Conservation (phyloP, 257 asterid genomes). For the Solanum peruvianum region DNA sequence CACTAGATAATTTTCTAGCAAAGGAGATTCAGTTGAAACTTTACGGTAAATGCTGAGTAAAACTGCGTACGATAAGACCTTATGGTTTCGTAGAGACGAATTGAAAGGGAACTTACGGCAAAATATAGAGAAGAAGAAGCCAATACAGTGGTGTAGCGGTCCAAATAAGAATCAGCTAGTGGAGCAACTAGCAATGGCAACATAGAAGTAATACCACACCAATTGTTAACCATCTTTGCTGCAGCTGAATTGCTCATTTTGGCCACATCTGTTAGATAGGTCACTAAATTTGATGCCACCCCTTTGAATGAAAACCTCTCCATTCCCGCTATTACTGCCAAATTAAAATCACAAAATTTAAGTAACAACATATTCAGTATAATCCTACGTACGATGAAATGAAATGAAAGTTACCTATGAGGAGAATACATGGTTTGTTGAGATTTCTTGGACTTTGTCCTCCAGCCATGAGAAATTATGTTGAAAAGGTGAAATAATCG, state of each 20-base stretch:
- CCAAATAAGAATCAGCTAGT: conserved; percentile 73
- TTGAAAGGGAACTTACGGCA: conserved; percentile 29
- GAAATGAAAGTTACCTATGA: conserved; percentile 34
- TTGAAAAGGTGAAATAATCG: background rate
- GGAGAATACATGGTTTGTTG: conserved; percentile 69
- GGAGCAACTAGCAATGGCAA: conserved; percentile 68
- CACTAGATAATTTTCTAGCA: background rate
- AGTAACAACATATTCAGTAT: background rate
- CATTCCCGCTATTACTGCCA: conserved; percentile 62
- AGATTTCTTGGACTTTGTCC: conserved; percentile 22
- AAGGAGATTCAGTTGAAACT: background rate
- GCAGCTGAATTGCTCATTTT: conserved; percentile 82
- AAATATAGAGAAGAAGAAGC: conserved; percentile 51
- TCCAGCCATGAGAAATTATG: conserved; percentile 20
- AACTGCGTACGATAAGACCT: background rate
- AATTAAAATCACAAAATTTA: background rate
- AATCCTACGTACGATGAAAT: background rate
- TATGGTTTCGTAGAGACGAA: background rate
- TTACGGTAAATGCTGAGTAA: too few species aligned
- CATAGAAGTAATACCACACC: conserved; percentile 86
- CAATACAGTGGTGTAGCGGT: conserved; percentile 45
- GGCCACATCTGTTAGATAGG: conserved; percentile 64
- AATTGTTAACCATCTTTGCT: conserved; percentile 65
- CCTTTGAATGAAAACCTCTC: conserved; percentile 96
- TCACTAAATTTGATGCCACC: conserved; percentile 86